Evolutionary conservation across 352 stramenopile species (phyloP).

Genomic region (Elongisporangium prolatum): DNA sequence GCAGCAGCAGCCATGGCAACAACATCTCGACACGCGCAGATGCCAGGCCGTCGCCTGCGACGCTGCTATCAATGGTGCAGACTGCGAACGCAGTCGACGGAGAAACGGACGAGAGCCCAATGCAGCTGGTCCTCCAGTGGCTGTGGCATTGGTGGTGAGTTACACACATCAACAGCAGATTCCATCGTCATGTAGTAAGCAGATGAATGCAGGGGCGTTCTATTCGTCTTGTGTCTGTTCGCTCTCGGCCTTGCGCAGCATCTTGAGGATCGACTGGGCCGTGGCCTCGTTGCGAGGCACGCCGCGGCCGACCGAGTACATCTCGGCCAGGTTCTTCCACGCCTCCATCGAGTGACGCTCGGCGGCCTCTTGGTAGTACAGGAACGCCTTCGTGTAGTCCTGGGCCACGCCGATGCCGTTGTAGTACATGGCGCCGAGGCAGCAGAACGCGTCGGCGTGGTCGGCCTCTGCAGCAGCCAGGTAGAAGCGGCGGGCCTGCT

Average conservation of each 20-base stretch:
- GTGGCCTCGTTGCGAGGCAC: slow-evolving; percentile 77
- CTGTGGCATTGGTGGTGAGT: neutral
- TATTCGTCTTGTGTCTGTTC: slow-evolving; percentile 3
- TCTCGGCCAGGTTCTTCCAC: slow-evolving; percentile 87
- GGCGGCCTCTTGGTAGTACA: slow-evolving; percentile 85
- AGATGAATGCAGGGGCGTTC: neutral
- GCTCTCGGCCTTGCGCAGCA: slow-evolving; percentile 66
- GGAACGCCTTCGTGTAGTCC: slow-evolving; percentile 75
- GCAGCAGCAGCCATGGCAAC: slow-evolving; percentile 3
- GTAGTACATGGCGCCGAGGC: slow-evolving; percentile 78
- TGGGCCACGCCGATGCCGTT: slow-evolving; percentile 60
- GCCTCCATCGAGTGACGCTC: slow-evolving; percentile 80
- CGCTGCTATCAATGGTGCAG: neutral
- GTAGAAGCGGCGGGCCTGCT: slow-evolving; percentile 71
- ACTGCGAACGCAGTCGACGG: neutral
- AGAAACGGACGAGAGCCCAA: neutral
- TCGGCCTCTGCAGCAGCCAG: slow-evolving; percentile 57
- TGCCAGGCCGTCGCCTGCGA: neutral
- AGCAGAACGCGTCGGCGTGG: slow-evolving; percentile 70
- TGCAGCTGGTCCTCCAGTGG: neutral
- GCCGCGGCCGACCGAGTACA: slow-evolving; percentile 74
- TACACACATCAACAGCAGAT: too few relatives aligned
- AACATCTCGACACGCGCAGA: slow-evolving; percentile 4
- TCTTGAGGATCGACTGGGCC: slow-evolving; percentile 81
- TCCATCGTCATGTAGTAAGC: neutral